Evolutionary conservation across 805 yeast genomes (phyloP).

Genomic region (Lipomyces sp.): DNA sequence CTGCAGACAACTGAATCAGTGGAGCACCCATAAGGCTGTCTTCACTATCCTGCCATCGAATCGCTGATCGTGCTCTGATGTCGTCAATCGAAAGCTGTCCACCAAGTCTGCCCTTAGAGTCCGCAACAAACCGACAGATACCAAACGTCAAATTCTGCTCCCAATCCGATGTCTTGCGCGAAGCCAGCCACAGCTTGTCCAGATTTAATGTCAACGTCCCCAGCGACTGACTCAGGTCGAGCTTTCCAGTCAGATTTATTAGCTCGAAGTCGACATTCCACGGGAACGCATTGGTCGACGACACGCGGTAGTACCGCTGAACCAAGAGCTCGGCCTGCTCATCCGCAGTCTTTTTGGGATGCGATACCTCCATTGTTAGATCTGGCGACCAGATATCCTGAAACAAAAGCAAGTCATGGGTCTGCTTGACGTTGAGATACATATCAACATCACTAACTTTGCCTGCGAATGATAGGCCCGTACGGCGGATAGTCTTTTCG

Average conservation of each 20-base stretch:
- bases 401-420: slow-evolving; percentile 81
- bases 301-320: slow-evolving; percentile 51
- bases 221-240: slow-evolving; percentile 80
- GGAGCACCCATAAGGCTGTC: slow-evolving; percentile 56
- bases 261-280: slow-evolving; percentile 65
- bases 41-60: slow-evolving; percentile 58
- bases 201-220: slow-evolving; percentile 59
- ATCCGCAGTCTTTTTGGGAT: slow-evolving; percentile 6
- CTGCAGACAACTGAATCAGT: slow-evolving; percentile 57
- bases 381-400: slow-evolving; percentile 75
- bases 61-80: slow-evolving; percentile 57
- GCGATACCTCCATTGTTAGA: slow-evolving; percentile 32
- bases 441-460: slow-evolving; percentile 55
- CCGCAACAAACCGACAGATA: slow-evolving; percentile 49
- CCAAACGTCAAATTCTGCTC: slow-evolving; percentile 68
- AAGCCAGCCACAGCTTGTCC: slow-evolving; percentile 63
- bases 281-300: slow-evolving; percentile 65
- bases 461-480: slow-evolving; percentile 40
- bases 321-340: slow-evolving; percentile 32
- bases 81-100: slow-evolving; percentile 56
- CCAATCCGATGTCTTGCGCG: slow-evolving; percentile 64
- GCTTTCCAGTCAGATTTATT: slow-evolving; percentile 49
- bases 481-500: slow-evolving; percentile 1
- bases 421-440: slow-evolving; percentile 73
- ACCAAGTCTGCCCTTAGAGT: slow-evolving; percentile 75